A percentile compares a stretch with the other conserved stretches of the same genome.
phyloP scores from a whole-genome alignment of 768 basidiomycete genomes.

The Leccinum disarticulatum region DNA sequence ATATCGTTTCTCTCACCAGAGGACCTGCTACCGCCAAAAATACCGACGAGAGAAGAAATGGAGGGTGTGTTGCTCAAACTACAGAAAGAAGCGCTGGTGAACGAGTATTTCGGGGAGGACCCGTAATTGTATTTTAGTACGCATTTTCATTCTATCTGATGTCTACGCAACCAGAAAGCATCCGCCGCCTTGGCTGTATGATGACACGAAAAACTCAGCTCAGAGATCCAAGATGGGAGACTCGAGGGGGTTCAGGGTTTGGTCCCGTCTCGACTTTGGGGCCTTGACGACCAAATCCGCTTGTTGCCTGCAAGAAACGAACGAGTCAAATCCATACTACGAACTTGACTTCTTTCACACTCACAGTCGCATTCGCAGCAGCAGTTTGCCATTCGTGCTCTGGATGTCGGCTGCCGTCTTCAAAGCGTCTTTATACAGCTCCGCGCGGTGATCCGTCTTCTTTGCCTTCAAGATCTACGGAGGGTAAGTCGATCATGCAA shows the following conservation, averaged over 20 bases:
- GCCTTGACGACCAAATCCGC: conserved; percentile 73
- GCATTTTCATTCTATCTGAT: conserved; percentile 10
- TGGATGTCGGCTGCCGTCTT: conserved; percentile 72
- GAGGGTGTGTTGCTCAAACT: conserved; percentile 71
- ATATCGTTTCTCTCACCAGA: conserved; percentile 76
- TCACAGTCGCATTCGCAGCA: conserved; percentile 83
- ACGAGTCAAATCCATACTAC: not conserved
- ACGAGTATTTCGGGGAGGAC: conserved; percentile 71
- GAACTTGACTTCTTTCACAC: conserved; percentile 26
- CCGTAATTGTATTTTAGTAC: conserved; percentile 17
- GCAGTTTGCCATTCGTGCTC: conserved; percentile 68
- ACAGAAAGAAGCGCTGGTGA: conserved; percentile 78
- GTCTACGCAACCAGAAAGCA: not conserved
- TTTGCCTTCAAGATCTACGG: conserved; percentile 75
- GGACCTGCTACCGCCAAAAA: conserved; percentile 68
- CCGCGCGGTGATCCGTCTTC: conserved; percentile 74
- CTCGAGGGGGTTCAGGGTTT: conserved; percentile 16
- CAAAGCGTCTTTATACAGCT: conserved; percentile 74
- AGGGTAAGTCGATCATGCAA: not conserved
- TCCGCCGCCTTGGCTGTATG: not conserved
- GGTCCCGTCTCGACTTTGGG: conserved; percentile 45
- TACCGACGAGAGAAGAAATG: conserved; percentile 79
- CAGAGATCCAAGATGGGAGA: conserved; percentile 15
- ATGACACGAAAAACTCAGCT: conserved; percentile 2
- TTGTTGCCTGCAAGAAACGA: conserved; percentile 58